phyloP scores from a whole-genome alignment of 768 basidiomycete genomes.

The Polyporus arcularius region DNA sequence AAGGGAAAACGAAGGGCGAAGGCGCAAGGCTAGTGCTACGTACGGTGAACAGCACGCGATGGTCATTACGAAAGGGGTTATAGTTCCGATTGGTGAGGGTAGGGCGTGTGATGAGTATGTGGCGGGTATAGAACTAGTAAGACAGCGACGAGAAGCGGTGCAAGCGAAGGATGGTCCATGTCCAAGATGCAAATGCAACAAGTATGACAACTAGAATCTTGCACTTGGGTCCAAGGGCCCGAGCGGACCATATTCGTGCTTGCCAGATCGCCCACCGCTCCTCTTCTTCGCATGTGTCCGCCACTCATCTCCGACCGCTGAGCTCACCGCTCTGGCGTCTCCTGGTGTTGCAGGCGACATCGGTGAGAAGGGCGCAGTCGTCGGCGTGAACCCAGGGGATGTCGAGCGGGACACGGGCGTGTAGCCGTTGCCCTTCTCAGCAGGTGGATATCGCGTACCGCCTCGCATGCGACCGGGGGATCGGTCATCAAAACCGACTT shows the following conservation, averaged over 20 bases:
- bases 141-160: constrained; percentile 17
- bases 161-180: constrained; percentile 14
- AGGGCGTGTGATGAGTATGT: constrained; percentile 2
- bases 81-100: background rate
- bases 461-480: constrained; percentile 41
- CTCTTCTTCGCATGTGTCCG: constrained; percentile 44
- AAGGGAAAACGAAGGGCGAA: background rate
- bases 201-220: constrained; percentile 21
- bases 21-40: background rate
- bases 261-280: constrained; percentile 36
- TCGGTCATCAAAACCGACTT: constrained; percentile 82
- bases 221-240: constrained; percentile 42
- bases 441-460: constrained; percentile 61
- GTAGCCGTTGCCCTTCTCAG: constrained; percentile 61
- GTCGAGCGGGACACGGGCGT: constrained; percentile 53
- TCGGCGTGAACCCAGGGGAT: constrained; percentile 38
- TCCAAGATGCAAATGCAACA: constrained; percentile 7
- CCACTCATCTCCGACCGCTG: constrained; percentile 37
- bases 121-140: constrained; percentile 20
- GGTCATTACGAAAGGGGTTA: background rate
- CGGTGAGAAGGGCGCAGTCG: constrained; percentile 29
- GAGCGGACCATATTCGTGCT: constrained; percentile 48
- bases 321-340: constrained; percentile 37
- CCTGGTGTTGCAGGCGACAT: constrained; percentile 32
- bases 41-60: background rate